Evolutionary conservation across 305 asterid species (phyloP), one percentile per base, ranked within the genome.

Genomic region (Galium porrigens): DNA sequence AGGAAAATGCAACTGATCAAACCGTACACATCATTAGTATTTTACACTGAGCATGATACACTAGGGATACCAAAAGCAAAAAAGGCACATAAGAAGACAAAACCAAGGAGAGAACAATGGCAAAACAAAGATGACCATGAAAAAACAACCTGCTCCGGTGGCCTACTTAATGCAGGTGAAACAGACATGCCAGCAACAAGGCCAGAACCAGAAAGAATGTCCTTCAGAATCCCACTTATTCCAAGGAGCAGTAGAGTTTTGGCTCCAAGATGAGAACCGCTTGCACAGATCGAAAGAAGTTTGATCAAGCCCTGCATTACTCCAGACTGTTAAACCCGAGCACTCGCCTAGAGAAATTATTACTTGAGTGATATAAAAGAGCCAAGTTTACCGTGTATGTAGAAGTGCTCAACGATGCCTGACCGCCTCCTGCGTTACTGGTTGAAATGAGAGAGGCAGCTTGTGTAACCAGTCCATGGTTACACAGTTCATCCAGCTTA

Each of bases 381-480:
- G 17, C 7, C 6, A 6, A 58, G 55, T 71, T 63, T 75, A 94
- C 99, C 77, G 99, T 94, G 74, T 88, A 90, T n/a, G 99, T 94
- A 46, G 97, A 85, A 57, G 94, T 73, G 84, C 95, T 94, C 56
- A 94, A 90, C 59, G 90, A 83, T 67, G 96, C 83, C 78, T 90
- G 99, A 29, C 95, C 96, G 64, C 96, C 96, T 58, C 95, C 97
- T 72, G 95, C 78, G 72, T 76, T 83, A 71, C 89, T 85, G 70
- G 95, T 74, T 67, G 97, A 90, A 81, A 94, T 80, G 61, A 94
- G 85, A 12, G 99, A 64, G 51, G 97, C 94, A 65, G 95, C 96
- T 79, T 88, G 96, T n/a, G 94, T 83, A 60, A 94, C 94, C 48
- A 94, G 90, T 74, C 99, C 99, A 62, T 90, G 97, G 72, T 89